Percentiles rank a stretch among this genome's conserved stretches.
Evolutionary conservation across 2,329 filamentous ascomycete species (phyloP).

Genomic region (Hymenoscyphus occultus): DNA sequence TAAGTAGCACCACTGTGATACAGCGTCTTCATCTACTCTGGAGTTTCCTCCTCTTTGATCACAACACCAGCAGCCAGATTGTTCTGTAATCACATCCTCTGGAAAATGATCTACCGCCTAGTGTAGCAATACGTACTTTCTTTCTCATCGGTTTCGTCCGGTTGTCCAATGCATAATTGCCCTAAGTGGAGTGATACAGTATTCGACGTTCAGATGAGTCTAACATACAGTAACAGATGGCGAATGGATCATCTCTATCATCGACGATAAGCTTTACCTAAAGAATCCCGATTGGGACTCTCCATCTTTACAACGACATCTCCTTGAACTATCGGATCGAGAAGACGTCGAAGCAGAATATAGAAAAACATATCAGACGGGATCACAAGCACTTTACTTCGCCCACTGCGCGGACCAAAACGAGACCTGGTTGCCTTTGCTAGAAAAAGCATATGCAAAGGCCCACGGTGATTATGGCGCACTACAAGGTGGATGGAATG

Average conservation of each 20-base stretch:
- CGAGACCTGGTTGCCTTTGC: conserved; percentile 77
- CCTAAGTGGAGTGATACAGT: too few species aligned
- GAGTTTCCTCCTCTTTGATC: not conserved
- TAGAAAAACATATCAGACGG: conserved; percentile 48
- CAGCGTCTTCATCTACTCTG: not conserved
- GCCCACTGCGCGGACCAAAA: conserved; percentile 72
- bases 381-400: conserved; percentile 75
- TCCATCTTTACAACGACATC: conserved; percentile 68
- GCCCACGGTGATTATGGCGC: conserved; percentile 76
- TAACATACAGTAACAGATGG: conserved; percentile 52
- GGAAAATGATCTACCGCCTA: too few species aligned
- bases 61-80: not conserved
- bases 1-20: not conserved
- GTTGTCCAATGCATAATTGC: too few species aligned
- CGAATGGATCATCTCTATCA: conserved; percentile 87
- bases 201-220: not conserved
- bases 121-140: too few species aligned
- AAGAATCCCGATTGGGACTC: conserved; percentile 81
- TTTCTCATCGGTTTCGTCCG: too few species aligned
- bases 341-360: conserved; percentile 71
- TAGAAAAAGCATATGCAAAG: conserved; percentile 84
- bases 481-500: conserved; percentile 66
- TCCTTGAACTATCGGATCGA: conserved; percentile 72
- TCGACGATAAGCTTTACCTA: conserved; percentile 87
- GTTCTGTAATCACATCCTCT: not conserved